Base-by-base conservation (phyloP, 2,329 filamentous ascomycete genomes). In the Tolypocladium ophioglossoides region DNA sequence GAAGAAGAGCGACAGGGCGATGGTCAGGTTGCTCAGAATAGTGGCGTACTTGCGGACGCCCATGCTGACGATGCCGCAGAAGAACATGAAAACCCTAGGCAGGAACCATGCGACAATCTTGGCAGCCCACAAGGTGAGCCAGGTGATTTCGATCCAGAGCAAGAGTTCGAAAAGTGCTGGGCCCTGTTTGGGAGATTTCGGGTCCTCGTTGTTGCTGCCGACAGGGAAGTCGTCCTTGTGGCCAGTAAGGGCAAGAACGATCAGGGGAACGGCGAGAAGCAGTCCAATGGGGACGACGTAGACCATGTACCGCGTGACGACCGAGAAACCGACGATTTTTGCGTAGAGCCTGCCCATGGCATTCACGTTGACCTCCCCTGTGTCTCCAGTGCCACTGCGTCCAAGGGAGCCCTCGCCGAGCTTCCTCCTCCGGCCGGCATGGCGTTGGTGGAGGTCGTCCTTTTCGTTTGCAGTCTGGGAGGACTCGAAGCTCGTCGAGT, bases 1-100 rank as follows among this genome's bases (percentile, higher is more conserved):
- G 62, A 86, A 81, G 65, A 88, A 84, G 50, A 88, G 74, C 3
- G 83, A 85, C 2, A 89, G 69, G 2, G 84, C 81, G 39, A 87
- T 79, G 63, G 85, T 82, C 40, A 88, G 72, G 54, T 83, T 81
- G 54, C 73, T 74, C 35, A 89, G 72, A 16, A 89, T 80, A 3
- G 78, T 78, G 47, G 83, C 83, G 62, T 89, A 88, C 67, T 89
- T 89, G 57, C 84, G 77, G 5, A 84, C 85, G 50, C 85, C 85
- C 16, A 81, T 79, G 66, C 83, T 86, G 65, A 88, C 78, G 34
- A 88, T 81, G 54, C 85, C 85, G 58, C 78, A 80, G 60, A 86
- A 78, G 63, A 86, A 85, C 76, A 87, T 84, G 68, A 88, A 88
- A 52, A 81, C 59, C 40, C 72, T 68, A 0, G 85, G 84, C 3